Percentiles rank a stretch among this genome's conserved stretches.
Evolutionary conservation across 192 early-diverging fungal genomes (phyloP).

Genomic region (Coemansia sp.): DNA sequence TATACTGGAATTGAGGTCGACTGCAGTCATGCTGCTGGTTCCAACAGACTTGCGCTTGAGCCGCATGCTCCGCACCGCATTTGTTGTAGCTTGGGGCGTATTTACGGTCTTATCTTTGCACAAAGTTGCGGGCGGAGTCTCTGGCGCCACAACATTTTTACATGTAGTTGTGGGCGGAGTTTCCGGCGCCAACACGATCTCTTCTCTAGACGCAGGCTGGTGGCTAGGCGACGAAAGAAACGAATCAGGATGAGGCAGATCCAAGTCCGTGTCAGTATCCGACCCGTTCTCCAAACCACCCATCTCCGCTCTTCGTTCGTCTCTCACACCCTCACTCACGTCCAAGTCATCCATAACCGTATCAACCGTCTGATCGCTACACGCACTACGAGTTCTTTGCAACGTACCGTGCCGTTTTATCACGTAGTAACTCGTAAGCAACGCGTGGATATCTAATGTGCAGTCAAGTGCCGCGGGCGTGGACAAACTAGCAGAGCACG

Average conservation of each 20-base stretch:
- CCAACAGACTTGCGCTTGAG: not conserved
- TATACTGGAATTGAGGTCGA: not conserved
- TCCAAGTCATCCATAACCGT: not conserved
- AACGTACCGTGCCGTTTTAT: not conserved
- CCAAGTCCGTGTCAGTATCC: conserved; percentile 39
- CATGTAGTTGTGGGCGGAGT: not conserved
- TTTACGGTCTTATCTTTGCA: not conserved
- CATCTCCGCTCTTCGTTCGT: not conserved
- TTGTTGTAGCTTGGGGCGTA: no score
- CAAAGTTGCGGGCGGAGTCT: no score
- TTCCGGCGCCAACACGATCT: conserved; percentile 6
- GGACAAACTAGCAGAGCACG: not conserved
- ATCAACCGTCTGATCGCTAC: conserved; percentile 10
- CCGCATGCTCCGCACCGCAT: not conserved
- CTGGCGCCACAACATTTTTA: not conserved
- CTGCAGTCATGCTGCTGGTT: not conserved
- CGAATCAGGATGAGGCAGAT: conserved; percentile 38
- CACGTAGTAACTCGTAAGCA: conserved; percentile 15
- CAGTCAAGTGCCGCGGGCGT: no score
- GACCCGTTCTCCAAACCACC: conserved; percentile 10
- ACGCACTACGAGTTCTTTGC: not conserved
- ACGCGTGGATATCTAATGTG: not conserved
- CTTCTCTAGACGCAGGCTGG: not conserved
- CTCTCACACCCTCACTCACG: not conserved
- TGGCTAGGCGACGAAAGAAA: conserved; percentile 16